phyloP scores from a whole-genome alignment of 163 green algal species.

The Scenedesmus sp. region DNA sequence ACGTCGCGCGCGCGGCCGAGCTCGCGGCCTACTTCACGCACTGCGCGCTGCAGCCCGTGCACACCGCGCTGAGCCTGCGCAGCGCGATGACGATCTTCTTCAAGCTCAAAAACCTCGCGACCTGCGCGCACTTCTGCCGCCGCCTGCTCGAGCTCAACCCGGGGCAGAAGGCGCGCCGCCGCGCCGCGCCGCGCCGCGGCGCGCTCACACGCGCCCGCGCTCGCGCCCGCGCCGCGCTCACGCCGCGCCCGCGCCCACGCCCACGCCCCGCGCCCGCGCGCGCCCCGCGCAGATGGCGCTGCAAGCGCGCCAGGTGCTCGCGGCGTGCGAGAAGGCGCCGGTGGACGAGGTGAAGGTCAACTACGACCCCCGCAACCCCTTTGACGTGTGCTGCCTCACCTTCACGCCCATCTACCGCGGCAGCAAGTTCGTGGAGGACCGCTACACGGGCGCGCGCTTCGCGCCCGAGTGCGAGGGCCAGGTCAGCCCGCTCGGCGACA shows the following conservation, averaged over 20 bases:
- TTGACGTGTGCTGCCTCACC: constrained; percentile 95
- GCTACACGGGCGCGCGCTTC: constrained; percentile 89
- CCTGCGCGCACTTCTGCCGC: constrained; percentile 90
- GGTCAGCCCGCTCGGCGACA: constrained; percentile 87
- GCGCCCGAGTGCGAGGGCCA: constrained; percentile 84
- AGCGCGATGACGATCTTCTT: constrained; percentile 95
- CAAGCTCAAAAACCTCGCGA: constrained; percentile 96
- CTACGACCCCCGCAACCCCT: constrained; percentile 99
- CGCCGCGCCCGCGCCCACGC: background rate
- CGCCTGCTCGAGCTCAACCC: constrained; percentile 95
- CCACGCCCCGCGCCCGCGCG: background rate
- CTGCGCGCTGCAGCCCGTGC: constrained; percentile 93
- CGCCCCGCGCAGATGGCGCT: constrained; percentile 71
- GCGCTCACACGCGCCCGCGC: background rate
- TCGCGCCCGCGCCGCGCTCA: background rate
- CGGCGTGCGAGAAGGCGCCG: constrained; percentile 91
- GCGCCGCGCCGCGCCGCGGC: background rate
- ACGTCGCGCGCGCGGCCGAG: constrained; percentile 81
- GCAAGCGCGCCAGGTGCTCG: constrained; percentile 87
- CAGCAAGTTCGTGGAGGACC: constrained; percentile 76
- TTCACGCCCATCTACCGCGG: constrained; percentile 97
- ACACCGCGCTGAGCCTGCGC: constrained; percentile 90
- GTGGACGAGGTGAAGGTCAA: constrained; percentile 90
- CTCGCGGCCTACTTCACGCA: constrained; percentile 99
- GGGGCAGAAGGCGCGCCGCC: constrained; percentile 69